These are phyloP conservation scores for Cutaneotrichosporon mucoides DNA, from an alignment of 1,284 basidiomycete genomes.

Conservation along the genomic window DNA sequence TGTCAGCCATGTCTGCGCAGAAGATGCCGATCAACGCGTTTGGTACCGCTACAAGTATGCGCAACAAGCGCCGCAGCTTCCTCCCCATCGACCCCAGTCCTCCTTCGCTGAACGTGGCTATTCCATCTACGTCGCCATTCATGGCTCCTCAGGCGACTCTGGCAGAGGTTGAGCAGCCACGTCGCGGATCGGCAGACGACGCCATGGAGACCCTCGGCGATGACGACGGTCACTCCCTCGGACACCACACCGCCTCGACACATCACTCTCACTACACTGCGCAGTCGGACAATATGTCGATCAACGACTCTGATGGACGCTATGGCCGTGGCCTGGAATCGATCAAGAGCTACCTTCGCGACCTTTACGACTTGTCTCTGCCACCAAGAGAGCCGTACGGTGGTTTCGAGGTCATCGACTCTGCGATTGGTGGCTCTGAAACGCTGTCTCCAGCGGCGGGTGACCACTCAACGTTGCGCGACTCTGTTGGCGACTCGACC, in stretches of 20 bases:
- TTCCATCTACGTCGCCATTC: slow-evolving; percentile 62
- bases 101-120: slow-evolving; percentile 48
- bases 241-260: too few species aligned
- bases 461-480: slow-evolving; percentile 2
- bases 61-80: slow-evolving; percentile 70
- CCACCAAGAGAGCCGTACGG: slow-evolving; percentile 41
- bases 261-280: background rate
- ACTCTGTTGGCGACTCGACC: slow-evolving; percentile 13
- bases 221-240: slow-evolving; percentile 8
- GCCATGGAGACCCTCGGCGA: slow-evolving; percentile 19
- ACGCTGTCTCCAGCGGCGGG: background rate
- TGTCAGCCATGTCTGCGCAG: background rate
- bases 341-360: slow-evolving; percentile 89
- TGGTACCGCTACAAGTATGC: background rate
- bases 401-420: slow-evolving; percentile 35
- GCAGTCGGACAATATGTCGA: slow-evolving; percentile 10
- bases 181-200: background rate
- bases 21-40: background rate
- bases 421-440: background rate
- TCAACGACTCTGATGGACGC: slow-evolving; percentile 24
- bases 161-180: slow-evolving; percentile 6
- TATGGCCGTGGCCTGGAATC: slow-evolving; percentile 64
- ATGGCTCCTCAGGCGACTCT: slow-evolving; percentile 38
- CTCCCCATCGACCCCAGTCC: slow-evolving; percentile 65
- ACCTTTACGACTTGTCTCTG: slow-evolving; percentile 77